These are phyloP conservation scores for Ophiocordyceps polyrhachis-furcata DNA, from an alignment of 2,329 filamentous ascomycete genomes.

Conservation along the genomic window DNA sequence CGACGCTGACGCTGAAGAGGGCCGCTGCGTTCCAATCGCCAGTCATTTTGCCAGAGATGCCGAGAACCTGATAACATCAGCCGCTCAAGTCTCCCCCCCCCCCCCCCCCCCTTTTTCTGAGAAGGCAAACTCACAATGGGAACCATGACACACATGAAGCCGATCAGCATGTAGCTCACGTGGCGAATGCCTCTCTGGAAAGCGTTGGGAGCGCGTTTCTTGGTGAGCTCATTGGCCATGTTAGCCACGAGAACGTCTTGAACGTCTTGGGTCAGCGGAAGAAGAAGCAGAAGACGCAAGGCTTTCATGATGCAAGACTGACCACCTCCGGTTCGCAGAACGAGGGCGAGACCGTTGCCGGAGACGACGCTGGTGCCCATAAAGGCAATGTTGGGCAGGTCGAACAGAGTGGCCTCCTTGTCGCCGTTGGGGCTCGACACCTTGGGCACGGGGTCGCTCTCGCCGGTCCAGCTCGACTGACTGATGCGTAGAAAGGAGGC, in stretches of 20 bases:
- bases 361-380: conserved; percentile 12
- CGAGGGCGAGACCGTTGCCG: conserved; percentile 8
- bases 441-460: conserved; percentile 10
- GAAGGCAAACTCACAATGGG: conserved; percentile 11
- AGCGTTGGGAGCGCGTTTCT: conserved; percentile 8
- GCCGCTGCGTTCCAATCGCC: conserved; percentile 10
- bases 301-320: not conserved
- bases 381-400: conserved; percentile 9
- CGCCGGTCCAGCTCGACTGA: conserved; percentile 13
- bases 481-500: conserved; percentile 10
- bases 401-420: conserved; percentile 8
- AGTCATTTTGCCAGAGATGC: conserved; percentile 8
- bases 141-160: conserved; percentile 12
- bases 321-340: conserved; percentile 8
- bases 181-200: conserved; percentile 12
- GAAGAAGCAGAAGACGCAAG: not conserved
- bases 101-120: too few relatives aligned
- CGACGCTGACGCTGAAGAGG: conserved; percentile 12
- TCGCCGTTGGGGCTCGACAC: conserved; percentile 3
- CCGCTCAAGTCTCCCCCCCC: not conserved
- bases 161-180: conserved; percentile 12
- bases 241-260: conserved; percentile 9
- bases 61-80: conserved; percentile 5
- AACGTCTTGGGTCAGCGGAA: not conserved
- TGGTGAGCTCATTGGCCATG: conserved; percentile 9